Conservation (phyloP, 1,284 basidiomycete species). For the Irpex sp. region DNA sequence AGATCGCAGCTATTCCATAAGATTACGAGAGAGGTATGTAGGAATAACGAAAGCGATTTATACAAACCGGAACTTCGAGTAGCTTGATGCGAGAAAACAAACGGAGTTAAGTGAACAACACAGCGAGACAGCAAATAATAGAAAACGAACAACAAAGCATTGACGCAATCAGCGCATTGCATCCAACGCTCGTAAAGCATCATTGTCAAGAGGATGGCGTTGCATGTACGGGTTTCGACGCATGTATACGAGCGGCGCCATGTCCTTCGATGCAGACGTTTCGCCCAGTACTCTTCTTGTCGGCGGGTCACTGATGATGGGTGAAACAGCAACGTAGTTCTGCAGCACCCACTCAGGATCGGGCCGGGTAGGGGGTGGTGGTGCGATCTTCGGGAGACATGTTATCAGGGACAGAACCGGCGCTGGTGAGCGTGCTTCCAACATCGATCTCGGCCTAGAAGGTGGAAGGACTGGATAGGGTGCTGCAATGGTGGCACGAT, state of each 20-base stretch:
- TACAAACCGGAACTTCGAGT: background rate
- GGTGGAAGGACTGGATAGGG: background rate
- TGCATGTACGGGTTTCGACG: conserved; percentile 24
- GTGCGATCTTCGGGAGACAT: conserved; percentile 5
- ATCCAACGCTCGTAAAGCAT: conserved; percentile 26
- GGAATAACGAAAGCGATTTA: background rate
- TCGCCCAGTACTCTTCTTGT: background rate
- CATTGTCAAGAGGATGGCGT: conserved; percentile 31
- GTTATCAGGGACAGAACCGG: background rate
- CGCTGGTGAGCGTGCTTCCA: background rate
- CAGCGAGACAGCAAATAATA: background rate
- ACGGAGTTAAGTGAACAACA: background rate
- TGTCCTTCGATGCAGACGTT: conserved; percentile 6
- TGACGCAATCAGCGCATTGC: conserved; percentile 9
- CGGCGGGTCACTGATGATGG: conserved; percentile 4
- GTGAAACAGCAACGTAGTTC: conserved; percentile 9
- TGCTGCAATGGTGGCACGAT: background rate
- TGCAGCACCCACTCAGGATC: conserved; percentile 15
- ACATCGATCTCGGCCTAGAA: background rate
- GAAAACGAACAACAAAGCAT: background rate
- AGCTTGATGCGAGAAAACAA: background rate
- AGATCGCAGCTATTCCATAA: background rate
- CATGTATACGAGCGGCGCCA: conserved; percentile 28
- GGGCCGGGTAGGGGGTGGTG: conserved; percentile 2
- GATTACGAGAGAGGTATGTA: background rate